phyloP scores from a whole-genome alignment of 768 basidiomycete genomes.

The Naganishia antarctica region DNA sequence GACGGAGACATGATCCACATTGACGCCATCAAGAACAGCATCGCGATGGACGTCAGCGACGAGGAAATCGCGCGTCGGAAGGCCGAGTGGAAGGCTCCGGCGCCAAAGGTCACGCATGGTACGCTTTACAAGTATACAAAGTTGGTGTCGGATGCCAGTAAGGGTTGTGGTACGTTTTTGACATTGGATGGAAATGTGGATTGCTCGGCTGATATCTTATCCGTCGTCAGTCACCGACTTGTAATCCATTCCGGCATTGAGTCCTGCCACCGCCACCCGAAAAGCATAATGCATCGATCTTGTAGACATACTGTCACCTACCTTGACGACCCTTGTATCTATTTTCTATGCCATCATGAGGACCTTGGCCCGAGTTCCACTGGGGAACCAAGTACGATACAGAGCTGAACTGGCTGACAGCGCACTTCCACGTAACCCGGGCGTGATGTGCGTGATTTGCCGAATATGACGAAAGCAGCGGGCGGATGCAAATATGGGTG shows the following conservation, averaged over 20 bases:
- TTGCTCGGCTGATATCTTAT: background rate
- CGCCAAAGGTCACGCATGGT: constrained; percentile 58
- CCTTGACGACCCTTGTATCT: constrained; percentile 2
- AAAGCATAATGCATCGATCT: constrained; percentile 2
- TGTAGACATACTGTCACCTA: background rate
- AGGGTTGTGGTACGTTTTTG: constrained; percentile 60
- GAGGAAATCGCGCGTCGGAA: constrained; percentile 73
- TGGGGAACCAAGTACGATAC: too few relatives aligned
- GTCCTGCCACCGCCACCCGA: background rate
- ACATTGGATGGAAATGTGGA: too few relatives aligned
- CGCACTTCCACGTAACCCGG: too few relatives aligned
- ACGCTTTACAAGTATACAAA: constrained; percentile 71
- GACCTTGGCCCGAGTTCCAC: too few relatives aligned
- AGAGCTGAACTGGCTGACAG: too few relatives aligned
- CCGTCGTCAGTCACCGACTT: constrained; percentile 22
- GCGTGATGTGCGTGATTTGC: too few relatives aligned
- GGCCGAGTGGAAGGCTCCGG: constrained; percentile 72
- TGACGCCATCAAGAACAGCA: constrained; percentile 45
- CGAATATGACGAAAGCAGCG: too few relatives aligned
- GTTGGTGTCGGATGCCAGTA: constrained; percentile 81
- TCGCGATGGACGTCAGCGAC: constrained; percentile 58
- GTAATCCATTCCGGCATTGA: background rate
- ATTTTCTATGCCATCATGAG: too few relatives aligned
- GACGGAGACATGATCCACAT: constrained; percentile 64
- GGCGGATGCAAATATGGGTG: too few relatives aligned